These are phyloP conservation scores for Paratinospora sagittata DNA, from an alignment of 164 flowering plant genomes.

Conservation along the genomic window DNA sequence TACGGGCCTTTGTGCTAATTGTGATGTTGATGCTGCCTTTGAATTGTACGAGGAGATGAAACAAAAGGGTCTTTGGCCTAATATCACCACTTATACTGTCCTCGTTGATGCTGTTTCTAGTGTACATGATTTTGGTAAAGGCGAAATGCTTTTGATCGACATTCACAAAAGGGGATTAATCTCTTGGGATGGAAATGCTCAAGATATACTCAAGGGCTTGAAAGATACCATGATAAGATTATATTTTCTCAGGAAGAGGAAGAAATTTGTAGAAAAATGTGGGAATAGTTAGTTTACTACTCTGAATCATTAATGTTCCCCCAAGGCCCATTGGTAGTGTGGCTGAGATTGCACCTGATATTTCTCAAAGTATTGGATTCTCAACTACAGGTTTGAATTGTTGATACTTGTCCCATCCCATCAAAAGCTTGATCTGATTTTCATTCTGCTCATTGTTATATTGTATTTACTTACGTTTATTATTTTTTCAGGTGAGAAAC, in stretches of 20 bases:
- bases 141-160: conserved; percentile 49
- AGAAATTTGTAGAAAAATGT: conserved; percentile 8
- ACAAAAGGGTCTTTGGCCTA: conserved; percentile 42
- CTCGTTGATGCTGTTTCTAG: conserved; percentile 38
- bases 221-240: conserved; percentile 32
- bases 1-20: conserved; percentile 47
- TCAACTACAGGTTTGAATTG: background rate
- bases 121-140: conserved; percentile 23
- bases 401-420: background rate
- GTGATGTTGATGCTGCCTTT: conserved; percentile 45
- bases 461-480: background rate
- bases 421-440: background rate
- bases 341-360: background rate
- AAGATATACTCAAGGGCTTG: conserved; percentile 30
- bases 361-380: background rate
- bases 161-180: conserved; percentile 49
- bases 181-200: conserved; percentile 16
- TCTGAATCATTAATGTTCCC: background rate
- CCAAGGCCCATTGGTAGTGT: background rate
- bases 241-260: conserved; percentile 29
- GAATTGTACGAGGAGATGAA: conserved; percentile 75
- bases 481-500: background rate
- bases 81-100: conserved; percentile 43
- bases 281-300: background rate
- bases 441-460: background rate